These are phyloP conservation scores for Clitopilus passeckerianus DNA, from an alignment of 768 basidiomycete species.

Conservation along the genomic window DNA sequence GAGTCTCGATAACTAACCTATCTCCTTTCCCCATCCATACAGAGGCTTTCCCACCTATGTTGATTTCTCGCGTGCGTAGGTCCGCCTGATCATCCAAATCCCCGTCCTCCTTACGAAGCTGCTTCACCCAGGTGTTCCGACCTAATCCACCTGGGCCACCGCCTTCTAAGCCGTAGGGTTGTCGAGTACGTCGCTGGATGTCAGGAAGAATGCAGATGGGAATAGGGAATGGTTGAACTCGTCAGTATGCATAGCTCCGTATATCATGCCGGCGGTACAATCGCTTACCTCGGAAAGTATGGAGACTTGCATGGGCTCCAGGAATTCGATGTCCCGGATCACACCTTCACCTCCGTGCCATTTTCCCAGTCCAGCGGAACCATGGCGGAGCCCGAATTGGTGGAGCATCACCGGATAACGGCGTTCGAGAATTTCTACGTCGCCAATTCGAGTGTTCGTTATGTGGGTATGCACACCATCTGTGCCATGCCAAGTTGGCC, in stretches of 20 bases:
- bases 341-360: slow-evolving; percentile 85
- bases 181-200: slow-evolving; percentile 70
- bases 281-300: slow-evolving; percentile 77
- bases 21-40: slow-evolving; percentile 89
- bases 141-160: slow-evolving; percentile 70
- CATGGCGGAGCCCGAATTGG: slow-evolving; percentile 70
- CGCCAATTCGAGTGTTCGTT: slow-evolving; percentile 89
- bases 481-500: slow-evolving; percentile 85
- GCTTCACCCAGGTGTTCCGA: slow-evolving; percentile 85
- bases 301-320: slow-evolving; percentile 79
- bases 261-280: background rate
- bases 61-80: slow-evolving; percentile 52
- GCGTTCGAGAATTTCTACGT: slow-evolving; percentile 90
- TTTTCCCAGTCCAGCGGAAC: slow-evolving; percentile 65
- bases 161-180: slow-evolving; percentile 84
- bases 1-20: slow-evolving; percentile 75
- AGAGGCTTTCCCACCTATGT: slow-evolving; percentile 87
- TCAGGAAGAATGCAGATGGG: background rate
- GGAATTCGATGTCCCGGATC: slow-evolving; percentile 76
- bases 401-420: slow-evolving; percentile 90
- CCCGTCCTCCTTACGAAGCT: slow-evolving; percentile 58
- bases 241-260: background rate
- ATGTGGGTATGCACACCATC: slow-evolving; percentile 93
- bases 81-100: slow-evolving; percentile 46
- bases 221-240: background rate